A percentile compares a stretch with the other conserved stretches of the same genome.
Conservation (phyloP, 1,139 yeast species). For the Suhomyces bolitotheri region DNA sequence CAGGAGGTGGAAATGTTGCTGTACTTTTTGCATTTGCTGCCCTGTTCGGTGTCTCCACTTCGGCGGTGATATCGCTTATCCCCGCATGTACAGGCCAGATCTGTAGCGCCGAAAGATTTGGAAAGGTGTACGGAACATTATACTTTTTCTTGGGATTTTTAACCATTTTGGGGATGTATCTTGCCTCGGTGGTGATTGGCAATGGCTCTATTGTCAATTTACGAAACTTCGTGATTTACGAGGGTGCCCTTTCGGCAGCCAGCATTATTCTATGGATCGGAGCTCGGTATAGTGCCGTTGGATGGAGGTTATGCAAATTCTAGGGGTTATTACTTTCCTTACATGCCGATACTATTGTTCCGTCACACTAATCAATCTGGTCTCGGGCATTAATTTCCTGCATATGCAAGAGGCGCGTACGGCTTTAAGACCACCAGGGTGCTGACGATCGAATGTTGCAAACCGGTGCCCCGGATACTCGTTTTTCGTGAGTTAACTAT, state of each 20-base stretch:
- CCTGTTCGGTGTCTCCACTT: slow-evolving; percentile 25
- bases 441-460: no score
- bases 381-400: background rate
- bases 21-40: slow-evolving; percentile 31
- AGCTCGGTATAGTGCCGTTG: slow-evolving; percentile 13
- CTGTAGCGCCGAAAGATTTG: slow-evolving; percentile 31
- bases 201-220: slow-evolving; percentile 7
- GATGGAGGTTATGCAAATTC: slow-evolving; percentile 10
- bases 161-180: slow-evolving; percentile 35
- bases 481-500: no score
- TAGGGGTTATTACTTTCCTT: background rate
- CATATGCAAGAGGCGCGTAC: background rate
- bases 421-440: no score
- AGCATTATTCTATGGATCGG: slow-evolving; percentile 16
- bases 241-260: slow-evolving; percentile 27
- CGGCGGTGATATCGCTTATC: slow-evolving; percentile 33
- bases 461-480: no score
- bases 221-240: slow-evolving; percentile 20
- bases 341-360: no score
- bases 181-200: slow-evolving; percentile 35
- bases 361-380: no score
- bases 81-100: slow-evolving; percentile 37
- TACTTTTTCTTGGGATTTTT: slow-evolving; percentile 28
- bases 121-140: slow-evolving; percentile 32
- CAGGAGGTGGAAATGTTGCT: slow-evolving; percentile 26